Conservation (phyloP, 1,284 basidiomycete species). For the Ustilago sp. region DNA sequence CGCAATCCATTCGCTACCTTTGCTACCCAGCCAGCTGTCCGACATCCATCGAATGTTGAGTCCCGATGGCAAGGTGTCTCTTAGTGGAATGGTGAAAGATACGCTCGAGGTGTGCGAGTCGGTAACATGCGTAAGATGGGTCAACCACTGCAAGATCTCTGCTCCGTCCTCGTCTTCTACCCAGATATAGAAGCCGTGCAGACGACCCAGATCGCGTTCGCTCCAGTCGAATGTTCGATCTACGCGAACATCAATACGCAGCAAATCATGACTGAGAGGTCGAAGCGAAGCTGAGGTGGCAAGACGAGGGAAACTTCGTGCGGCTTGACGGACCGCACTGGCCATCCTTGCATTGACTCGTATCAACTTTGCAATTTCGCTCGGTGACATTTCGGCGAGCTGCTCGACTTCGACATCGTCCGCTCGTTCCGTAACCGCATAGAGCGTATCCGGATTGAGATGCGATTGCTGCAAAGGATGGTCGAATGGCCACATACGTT, state of each 20-base stretch:
- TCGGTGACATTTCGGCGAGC: slow-evolving; percentile 79
- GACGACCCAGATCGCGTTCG: slow-evolving; percentile 78
- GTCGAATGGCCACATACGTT: slow-evolving; percentile 93
- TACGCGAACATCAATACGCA: slow-evolving; percentile 80
- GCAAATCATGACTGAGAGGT: slow-evolving; percentile 80
- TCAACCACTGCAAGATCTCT: slow-evolving; percentile 83
- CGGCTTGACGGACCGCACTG: slow-evolving; percentile 80
- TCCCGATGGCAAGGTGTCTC: slow-evolving; percentile 29
- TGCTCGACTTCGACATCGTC: slow-evolving; percentile 85
- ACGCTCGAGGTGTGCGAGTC: slow-evolving; percentile 71
- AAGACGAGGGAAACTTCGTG: slow-evolving; percentile 85
- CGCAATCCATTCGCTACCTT: slow-evolving; percentile 78
- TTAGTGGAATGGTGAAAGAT: slow-evolving; percentile 71
- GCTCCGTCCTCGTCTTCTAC: slow-evolving; percentile 85
- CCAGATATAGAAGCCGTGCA: slow-evolving; percentile 96
- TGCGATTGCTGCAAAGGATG: slow-evolving; percentile 83
- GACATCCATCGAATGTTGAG: slow-evolving; percentile 79
- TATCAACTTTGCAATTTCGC: slow-evolving; percentile 83
- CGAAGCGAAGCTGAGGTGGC: slow-evolving; percentile 79
- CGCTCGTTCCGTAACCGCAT: slow-evolving; percentile 83
- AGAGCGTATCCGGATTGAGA: slow-evolving; percentile 76
- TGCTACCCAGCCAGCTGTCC: slow-evolving; percentile 93
- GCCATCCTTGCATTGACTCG: slow-evolving; percentile 90
- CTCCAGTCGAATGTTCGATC: slow-evolving; percentile 86
- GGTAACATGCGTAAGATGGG: slow-evolving; percentile 37